A percentile compares a stretch with the other conserved stretches of the same genome.
Conservation (phyloP, 2,329 filamentous ascomycete species). For the Rhinocladiella mackenziei region DNA sequence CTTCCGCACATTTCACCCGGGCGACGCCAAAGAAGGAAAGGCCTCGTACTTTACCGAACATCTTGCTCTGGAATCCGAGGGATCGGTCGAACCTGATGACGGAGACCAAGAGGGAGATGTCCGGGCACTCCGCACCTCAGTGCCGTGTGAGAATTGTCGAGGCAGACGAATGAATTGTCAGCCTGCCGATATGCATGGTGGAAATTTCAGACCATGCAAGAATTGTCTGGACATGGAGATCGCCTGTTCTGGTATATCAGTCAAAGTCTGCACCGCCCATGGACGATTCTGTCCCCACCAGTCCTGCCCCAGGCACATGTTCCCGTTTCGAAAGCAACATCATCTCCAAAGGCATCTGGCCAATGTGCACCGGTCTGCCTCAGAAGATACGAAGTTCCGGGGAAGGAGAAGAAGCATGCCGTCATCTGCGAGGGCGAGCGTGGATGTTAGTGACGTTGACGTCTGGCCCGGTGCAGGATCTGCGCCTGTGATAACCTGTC, state of each 20-base stretch:
- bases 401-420: background rate
- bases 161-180: conserved; percentile 7
- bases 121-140: conserved; percentile 12
- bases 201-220: conserved; percentile 8
- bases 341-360: conserved; percentile 24
- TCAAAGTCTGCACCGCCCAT: background rate
- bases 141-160: conserved; percentile 13
- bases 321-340: conserved; percentile 24
- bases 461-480: background rate
- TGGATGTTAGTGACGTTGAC: conserved; percentile 9
- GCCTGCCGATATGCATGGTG: conserved; percentile 1
- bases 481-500: conserved; percentile 20
- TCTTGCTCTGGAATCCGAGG: conserved; percentile 16
- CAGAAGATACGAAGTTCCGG: too few relatives aligned
- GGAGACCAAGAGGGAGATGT: background rate
- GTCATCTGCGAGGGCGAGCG: conserved; percentile 7
- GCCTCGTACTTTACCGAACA: conserved; percentile 20
- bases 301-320: conserved; percentile 19
- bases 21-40: conserved; percentile 14
- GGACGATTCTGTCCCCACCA: conserved; percentile 21
- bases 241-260: conserved; percentile 17
- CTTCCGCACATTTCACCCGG: conserved; percentile 54
- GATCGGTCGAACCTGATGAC: conserved; percentile 1
- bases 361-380: conserved; percentile 10
- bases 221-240: conserved; percentile 5